Base-by-base conservation (phyloP, 768 basidiomycete species). In the Tylopilus plumbeoviolaceoides region DNA sequence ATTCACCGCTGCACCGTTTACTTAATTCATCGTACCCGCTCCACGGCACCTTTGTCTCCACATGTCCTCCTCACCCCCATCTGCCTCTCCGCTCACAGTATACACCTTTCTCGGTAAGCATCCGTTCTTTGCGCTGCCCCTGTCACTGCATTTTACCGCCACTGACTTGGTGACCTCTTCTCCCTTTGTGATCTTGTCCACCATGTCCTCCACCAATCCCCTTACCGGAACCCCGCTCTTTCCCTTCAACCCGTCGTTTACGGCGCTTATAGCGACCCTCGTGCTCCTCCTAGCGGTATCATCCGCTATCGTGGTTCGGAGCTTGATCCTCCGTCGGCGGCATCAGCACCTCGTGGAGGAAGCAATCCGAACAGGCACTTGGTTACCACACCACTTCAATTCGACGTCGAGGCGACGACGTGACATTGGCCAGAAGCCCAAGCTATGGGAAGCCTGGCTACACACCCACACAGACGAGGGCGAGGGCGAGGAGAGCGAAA, bases 211-310 rank as follows among this genome's bases (percentile, higher is more conserved):
- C 14, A 2, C 53, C 3, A 17, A 54, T 44, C 14, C 60, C 1
- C 27, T 52, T 2, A 30, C 54, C 25, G 58, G 55, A 2, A 39
- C 55, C 1, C 4, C 40, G 2, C 23, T 58, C 27, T 4, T 44
- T 0, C 46, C 65, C 2, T 9, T 50, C 38, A 45, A 60, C 17
- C 27, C 48, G n/a, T 69, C 67, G 0, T 73, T 62, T 59, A 77
- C 78, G 5, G 78, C 80, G 55, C 74, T 80, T 45, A 17, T 51
- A 74, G 85, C 85, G 3, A 87, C 86, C 2, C 78, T 87, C 47
- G 77, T 87, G 54, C 78, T 87, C 21, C 78, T 88, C 18, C 76
- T 87, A 21, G 73, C 75, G 38, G 80, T 88, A n/a, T 85, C 84
- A 9, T 78, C 78, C 3, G 83, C 83, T 12, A 85, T 87, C 62